These are phyloP conservation scores for Hypoxylon sp. DNA, from an alignment of 2,329 filamentous ascomycete genomes.

Conservation along the genomic window DNA sequence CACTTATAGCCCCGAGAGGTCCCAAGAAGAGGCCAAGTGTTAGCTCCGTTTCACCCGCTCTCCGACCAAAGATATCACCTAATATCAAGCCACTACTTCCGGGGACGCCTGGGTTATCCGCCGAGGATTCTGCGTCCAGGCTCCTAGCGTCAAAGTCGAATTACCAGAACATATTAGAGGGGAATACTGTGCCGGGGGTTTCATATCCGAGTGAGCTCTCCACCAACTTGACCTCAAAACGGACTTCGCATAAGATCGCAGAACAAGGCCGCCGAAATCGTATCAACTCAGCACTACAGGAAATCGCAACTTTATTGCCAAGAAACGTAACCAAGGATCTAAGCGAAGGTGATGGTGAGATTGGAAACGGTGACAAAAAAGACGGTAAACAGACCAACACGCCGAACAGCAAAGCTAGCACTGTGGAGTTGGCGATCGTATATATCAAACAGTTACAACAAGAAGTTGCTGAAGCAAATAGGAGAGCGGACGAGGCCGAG, in stretches of 20 bases:
- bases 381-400: constrained; percentile 62
- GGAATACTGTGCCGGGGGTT: constrained; percentile 89
- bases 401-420: constrained; percentile 92
- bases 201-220: constrained; percentile 92
- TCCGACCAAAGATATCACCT: constrained; percentile 91
- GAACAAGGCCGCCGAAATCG: constrained; percentile 96
- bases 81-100: constrained; percentile 93
- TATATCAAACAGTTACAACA: constrained; percentile 90
- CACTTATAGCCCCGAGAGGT: constrained; percentile 69
- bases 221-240: constrained; percentile 94
- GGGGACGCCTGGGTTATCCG: constrained; percentile 65
- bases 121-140: constrained; percentile 75
- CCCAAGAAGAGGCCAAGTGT: constrained; percentile 80
- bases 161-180: constrained; percentile 97
- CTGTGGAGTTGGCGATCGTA: constrained; percentile 96
- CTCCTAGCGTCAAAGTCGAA: constrained; percentile 95
- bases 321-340: constrained; percentile 62
- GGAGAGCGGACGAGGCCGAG: constrained; percentile 75
- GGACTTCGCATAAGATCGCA: constrained; percentile 97
- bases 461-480: constrained; percentile 77
- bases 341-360: constrained; percentile 63
- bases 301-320: constrained; percentile 91
- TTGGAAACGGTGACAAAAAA: constrained; percentile 60
- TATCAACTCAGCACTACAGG: constrained; percentile 92
- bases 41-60: constrained; percentile 83